phyloP scores from a whole-genome alignment of 2,329 filamentous ascomycete genomes.

The Lasiodiplodia citricola region DNA sequence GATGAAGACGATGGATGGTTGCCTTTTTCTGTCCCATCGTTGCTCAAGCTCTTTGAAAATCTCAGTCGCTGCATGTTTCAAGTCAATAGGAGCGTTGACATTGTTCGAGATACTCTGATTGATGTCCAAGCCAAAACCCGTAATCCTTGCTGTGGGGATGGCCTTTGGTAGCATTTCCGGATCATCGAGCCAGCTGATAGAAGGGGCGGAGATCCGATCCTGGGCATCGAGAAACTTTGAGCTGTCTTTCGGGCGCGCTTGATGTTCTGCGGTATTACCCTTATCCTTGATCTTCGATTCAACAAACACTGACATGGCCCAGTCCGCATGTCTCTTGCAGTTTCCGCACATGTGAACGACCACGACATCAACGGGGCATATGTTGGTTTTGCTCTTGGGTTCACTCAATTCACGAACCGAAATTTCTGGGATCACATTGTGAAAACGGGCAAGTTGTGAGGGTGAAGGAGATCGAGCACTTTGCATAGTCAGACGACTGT shows the following conservation, averaged over 20 bases:
- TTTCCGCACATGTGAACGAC: conserved; percentile 5
- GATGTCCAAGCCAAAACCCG: not conserved
- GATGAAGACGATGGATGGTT: conserved; percentile 14
- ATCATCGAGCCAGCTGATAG: conserved; percentile 5
- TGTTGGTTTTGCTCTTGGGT: not conserved
- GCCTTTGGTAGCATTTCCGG: conserved; percentile 10
- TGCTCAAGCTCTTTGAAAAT: not conserved
- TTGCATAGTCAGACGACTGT: not conserved
- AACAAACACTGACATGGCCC: not conserved
- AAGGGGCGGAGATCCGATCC: not conserved
- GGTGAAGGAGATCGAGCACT: not conserved
- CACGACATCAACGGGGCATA: not conserved
- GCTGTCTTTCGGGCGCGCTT: not conserved
- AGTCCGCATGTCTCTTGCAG: not conserved
- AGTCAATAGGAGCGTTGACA: not conserved
- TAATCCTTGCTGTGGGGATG: conserved; percentile 2
- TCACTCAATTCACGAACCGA: not conserved
- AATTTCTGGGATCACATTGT: not conserved
- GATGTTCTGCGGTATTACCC: not conserved
- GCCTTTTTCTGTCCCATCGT: not conserved
- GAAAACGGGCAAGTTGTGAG: not conserved
- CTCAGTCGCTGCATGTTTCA: not conserved
- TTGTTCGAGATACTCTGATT: not conserved
- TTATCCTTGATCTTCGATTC: not conserved
- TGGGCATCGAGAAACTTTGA: not conserved